A percentile compares a stretch with the other conserved stretches of the same genome.
These are phyloP conservation scores for Lentinula sp. DNA, from an alignment of 768 basidiomycete genomes.

Conservation along the genomic window DNA sequence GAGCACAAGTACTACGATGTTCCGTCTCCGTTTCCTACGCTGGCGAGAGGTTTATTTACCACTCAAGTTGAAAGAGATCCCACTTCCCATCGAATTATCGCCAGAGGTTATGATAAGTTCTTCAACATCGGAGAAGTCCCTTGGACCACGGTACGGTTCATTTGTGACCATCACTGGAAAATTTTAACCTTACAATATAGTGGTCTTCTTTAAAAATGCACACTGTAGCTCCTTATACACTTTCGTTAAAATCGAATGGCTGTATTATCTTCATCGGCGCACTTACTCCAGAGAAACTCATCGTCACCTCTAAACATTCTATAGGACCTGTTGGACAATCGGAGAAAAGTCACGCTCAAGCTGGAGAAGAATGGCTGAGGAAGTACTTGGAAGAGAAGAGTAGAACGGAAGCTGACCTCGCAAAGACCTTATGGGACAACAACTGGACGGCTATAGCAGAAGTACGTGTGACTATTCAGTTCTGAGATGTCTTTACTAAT, in stretches of 20 bases:
- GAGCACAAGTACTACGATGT: conserved; percentile 91
- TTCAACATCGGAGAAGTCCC: conserved; percentile 97
- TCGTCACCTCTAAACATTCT: conserved; percentile 92
- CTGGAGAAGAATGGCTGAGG: conserved; percentile 79
- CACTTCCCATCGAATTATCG: conserved; percentile 59
- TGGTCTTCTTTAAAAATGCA: conserved; percentile 69
- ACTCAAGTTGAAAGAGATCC: conserved; percentile 30
- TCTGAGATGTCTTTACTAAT: neutral
- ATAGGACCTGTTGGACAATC: conserved; percentile 50
- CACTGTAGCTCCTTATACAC: conserved; percentile 71
- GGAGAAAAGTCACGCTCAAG: conserved; percentile 65
- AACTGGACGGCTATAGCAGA: conserved; percentile 91
- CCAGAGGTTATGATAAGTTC: conserved; percentile 96
- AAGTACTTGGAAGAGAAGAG: conserved; percentile 56
- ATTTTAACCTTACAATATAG: conserved; percentile 36
- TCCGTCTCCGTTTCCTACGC: conserved; percentile 88
- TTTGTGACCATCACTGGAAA: neutral
- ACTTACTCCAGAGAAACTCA: conserved; percentile 62
- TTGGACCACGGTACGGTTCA: conserved; percentile 76
- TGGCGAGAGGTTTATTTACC: conserved; percentile 91
- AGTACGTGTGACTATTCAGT: conserved; percentile 35
- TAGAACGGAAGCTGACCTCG: conserved; percentile 70
- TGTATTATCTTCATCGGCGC: conserved; percentile 96
- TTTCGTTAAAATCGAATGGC: conserved; percentile 92
- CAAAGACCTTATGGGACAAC: conserved; percentile 66